A percentile compares a stretch with the other conserved stretches of the same genome.
These are phyloP conservation scores for Diaporthe sp. DNA, from an alignment of 2,329 filamentous ascomycete species.

Conservation along the genomic window DNA sequence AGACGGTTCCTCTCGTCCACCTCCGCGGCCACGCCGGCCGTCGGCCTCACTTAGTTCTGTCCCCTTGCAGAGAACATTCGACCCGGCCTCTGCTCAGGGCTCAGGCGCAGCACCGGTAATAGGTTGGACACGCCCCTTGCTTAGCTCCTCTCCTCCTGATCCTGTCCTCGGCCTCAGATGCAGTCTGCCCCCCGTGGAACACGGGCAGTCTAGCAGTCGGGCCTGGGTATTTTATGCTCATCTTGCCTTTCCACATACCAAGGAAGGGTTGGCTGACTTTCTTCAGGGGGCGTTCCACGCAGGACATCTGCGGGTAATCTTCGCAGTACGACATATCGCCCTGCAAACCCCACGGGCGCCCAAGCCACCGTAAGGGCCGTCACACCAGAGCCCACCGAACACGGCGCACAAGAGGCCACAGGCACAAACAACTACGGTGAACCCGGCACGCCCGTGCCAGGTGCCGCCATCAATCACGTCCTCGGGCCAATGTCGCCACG, in stretches of 20 bases:
- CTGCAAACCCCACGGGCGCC: conserved; percentile 44
- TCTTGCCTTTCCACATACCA: not conserved
- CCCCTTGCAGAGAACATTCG: conserved; percentile 40
- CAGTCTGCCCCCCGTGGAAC: not conserved
- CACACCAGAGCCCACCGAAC: conserved; percentile 71
- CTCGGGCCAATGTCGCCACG: conserved; percentile 57
- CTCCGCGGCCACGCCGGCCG: conserved; percentile 40
- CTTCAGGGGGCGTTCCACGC: conserved; percentile 36
- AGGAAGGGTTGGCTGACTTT: conserved; percentile 15
- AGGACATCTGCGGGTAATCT: conserved; percentile 48
- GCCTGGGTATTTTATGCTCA: not conserved
- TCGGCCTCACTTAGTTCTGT: conserved; percentile 41
- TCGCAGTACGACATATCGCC: conserved; percentile 48
- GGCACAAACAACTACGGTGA: conserved; percentile 43
- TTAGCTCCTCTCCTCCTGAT: conserved; percentile 18
- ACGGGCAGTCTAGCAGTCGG: conserved; percentile 9
- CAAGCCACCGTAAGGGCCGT: conserved; percentile 72
- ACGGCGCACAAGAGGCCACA: conserved; percentile 44
- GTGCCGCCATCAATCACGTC: conserved; percentile 48
- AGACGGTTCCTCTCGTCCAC: conserved; percentile 41
- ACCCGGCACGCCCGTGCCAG: conserved; percentile 21
- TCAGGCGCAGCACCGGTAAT: conserved; percentile 33
- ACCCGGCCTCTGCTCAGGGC: conserved; percentile 34
- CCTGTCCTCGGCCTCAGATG: not conserved
- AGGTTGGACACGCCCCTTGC: conserved; percentile 35